Base-by-base conservation (phyloP, 345 rosid species). In the Mangifera indica region DNA sequence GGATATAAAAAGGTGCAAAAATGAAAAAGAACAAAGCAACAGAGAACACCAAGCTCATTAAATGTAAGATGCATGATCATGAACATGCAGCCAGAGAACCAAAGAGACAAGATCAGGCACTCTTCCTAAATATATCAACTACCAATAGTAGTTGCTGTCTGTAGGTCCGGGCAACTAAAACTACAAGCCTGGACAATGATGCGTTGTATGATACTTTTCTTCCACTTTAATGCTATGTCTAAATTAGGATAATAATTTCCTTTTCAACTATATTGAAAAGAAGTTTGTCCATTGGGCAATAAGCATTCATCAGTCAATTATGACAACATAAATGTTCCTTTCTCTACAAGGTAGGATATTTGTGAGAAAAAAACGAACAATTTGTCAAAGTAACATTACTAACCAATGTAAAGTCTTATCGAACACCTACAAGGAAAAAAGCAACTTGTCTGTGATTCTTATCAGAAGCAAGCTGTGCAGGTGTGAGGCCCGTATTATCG, bases 401-500 rank as follows among this genome's bases (percentile, higher is more conserved):
- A 74, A 73, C 70, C 73, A 81, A 80, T 71, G 46, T 51, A 77
- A 70, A 80, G 57, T 60, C 70, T 77, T 74, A 85, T 76, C 72
- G 78, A 77, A 77, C 84, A 91, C 98, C 78, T 88, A 96, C 99
- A 80, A 96, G 98, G 84, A 95, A 92, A 87, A 88, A 91, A 46
- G 96, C 96, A 84, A 95, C 97, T 92, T 95, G 97, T 91, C 94
- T 86, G 83, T 95, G 99, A 74, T 82, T 91, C 81, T 91, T 95
- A 71, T 95, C 96, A 64, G 98, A 84, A 81, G 99, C 99, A 81
- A 95, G 99, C 76, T 95, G 99, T 18, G 97, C 98, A 3, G 99
- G 99, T 65, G 98, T 95, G 77, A 93, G 94, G 74, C 97, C 99
- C 14, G 89, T 83, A 75, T 93, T 86, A 81, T 95, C 98, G 49